These are phyloP conservation scores for Spizellomyces sp. DNA, from an alignment of 192 early-diverging fungal species.

Conservation along the genomic window DNA sequence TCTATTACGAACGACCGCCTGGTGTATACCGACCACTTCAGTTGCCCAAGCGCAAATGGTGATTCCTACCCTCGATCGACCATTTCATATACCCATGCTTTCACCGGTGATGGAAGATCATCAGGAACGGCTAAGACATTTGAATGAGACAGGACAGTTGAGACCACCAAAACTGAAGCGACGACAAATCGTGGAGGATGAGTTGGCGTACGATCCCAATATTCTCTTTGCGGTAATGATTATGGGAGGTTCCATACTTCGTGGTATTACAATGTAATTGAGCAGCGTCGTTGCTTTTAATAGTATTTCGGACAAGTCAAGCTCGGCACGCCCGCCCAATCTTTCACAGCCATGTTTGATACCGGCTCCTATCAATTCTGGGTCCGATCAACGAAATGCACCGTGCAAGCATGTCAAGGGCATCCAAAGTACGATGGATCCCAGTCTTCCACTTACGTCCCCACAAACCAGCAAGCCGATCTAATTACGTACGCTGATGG, in stretches of 20 bases:
- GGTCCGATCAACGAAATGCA: slow-evolving; percentile 44
- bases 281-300: neutral
- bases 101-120: neutral
- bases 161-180: neutral
- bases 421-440: slow-evolving; percentile 30
- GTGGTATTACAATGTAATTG: neutral
- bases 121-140: neutral
- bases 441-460: slow-evolving; percentile 32
- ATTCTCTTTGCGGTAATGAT: neutral
- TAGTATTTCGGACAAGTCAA: slow-evolving; percentile 31
- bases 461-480: slow-evolving; percentile 12
- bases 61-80: neutral
- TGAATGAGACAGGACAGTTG: neutral
- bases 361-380: slow-evolving; percentile 50
- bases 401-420: slow-evolving; percentile 20
- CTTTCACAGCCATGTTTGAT: slow-evolving; percentile 38
- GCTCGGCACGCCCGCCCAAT: slow-evolving; percentile 43
- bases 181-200: neutral
- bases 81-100: neutral
- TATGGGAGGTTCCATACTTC: neutral
- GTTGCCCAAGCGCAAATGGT: no score
- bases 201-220: neutral
- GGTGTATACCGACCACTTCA: no score
- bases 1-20: no score
- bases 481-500: slow-evolving; percentile 41